Evolutionary conservation across 2,329 filamentous ascomycete genomes (phyloP), one percentile per base, ranked within the genome.

Genomic region (Sclerotinia glacialis): DNA sequence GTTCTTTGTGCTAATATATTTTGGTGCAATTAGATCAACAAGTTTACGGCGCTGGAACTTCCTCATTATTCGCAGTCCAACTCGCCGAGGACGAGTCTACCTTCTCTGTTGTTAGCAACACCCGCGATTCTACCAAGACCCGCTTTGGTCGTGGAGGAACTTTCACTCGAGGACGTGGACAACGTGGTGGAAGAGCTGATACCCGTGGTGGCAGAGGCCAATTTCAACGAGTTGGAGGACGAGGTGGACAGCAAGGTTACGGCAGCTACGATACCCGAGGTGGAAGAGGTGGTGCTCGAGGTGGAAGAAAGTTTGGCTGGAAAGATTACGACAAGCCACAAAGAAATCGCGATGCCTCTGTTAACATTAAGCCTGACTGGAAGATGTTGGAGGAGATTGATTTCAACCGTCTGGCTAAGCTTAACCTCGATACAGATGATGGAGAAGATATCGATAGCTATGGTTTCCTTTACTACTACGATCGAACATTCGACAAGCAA

Each of bases 311-410:
- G 73, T 97, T 97, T 76, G 95, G 95, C 78, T 98, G 95, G 94
- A 96, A 95, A 81, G 95, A 99, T 78, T 97, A 93, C 78, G 95
- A 99, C 83, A 98, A 98, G 88, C 95, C 95, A 69, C 87, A 94
- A 79, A 89, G 95, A 76, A 97, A 96, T 81, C 91, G 95, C 69
- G 95, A 99, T 81, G 91, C 94, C 14, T 97, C 93, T 46, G 92
- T 99, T 77, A 94, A 94, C 81, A 93, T 98, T 80, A 96, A 96
- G 81, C 87, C 93, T 28, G 93, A 97, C 78, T 99, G 95, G 95
- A 86, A 88, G 76, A 86, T 99, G 81, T 83, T 97, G 75, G 95
- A 99, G 82, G 95, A 99, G 85, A 97, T 99, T 78, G 95, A 99
- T 80, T 99, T 96, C 82, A 94, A 92, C 82, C 90, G 95, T 72